phyloP scores from a whole-genome alignment of 345 rosid species.

The Rhizophora mangle region DNA sequence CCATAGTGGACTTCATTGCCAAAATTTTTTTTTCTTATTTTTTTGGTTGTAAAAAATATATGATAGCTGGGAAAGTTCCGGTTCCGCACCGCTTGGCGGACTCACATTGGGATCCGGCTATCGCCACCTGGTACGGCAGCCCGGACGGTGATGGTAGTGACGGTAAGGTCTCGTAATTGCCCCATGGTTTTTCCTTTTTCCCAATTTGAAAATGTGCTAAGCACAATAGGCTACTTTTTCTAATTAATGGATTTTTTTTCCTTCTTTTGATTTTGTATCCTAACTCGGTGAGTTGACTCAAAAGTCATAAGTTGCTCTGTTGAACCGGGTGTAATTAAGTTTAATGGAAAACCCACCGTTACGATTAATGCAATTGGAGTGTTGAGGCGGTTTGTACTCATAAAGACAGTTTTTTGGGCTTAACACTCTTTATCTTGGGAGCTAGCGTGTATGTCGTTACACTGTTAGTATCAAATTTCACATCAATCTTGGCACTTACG shows the following conservation, averaged over 20 bases:
- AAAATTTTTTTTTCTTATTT: too few species aligned
- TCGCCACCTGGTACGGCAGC: conserved; percentile 96
- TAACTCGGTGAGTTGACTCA: conserved; percentile 9
- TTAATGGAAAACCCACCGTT: neutral
- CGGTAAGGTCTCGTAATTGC: conserved; percentile 36
- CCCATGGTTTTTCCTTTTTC: too few species aligned
- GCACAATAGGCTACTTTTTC: neutral
- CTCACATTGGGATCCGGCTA: conserved; percentile 73
- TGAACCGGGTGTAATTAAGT: neutral
- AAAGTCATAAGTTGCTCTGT: neutral
- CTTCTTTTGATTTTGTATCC: neutral
- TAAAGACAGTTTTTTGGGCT: too few species aligned
- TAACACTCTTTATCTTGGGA: too few species aligned
- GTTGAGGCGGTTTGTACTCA: too few species aligned
- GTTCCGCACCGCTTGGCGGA: conserved; percentile 25
- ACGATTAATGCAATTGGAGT: too few species aligned
- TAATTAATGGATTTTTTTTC: neutral
- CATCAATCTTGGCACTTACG: too few species aligned
- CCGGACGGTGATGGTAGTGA: conserved; percentile 97
- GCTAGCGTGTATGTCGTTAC: too few species aligned
- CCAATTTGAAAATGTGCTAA: neutral
- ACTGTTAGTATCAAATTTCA: too few species aligned
- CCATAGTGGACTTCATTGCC: too few species aligned
- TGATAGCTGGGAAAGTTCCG: conserved; percentile 23
- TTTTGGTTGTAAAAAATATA: too few species aligned